Conservation (phyloP, 2,329 filamentous ascomycete genomes). For the Apiospora pterosperma region DNA sequence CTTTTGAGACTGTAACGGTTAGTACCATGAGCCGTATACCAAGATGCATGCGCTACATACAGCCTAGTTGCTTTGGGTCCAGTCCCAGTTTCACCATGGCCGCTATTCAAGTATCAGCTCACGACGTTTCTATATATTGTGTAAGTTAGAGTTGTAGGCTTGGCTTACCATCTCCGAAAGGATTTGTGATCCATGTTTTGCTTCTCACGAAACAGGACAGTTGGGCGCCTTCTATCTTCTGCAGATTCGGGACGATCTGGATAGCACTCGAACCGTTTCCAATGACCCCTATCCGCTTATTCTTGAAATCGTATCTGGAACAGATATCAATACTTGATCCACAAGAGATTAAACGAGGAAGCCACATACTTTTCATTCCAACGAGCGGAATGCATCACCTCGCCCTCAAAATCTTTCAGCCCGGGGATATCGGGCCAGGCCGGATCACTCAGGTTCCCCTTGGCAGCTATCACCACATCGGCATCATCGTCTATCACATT, state of each 20-base stretch:
- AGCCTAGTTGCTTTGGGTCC: constrained; percentile 32
- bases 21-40: neutral
- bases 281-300: constrained; percentile 47
- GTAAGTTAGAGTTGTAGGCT: neutral
- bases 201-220: constrained; percentile 46
- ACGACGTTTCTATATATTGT: neutral
- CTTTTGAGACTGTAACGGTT: constrained; percentile 29
- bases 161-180: constrained; percentile 38
- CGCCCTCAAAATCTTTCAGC: constrained; percentile 36
- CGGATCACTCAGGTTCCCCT: constrained; percentile 39
- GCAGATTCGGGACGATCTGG: constrained; percentile 48
- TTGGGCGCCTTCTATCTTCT: constrained; percentile 37
- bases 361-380: constrained; percentile 37
- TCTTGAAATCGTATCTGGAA: constrained; percentile 40
- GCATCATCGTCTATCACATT: constrained; percentile 35
- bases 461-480: constrained; percentile 38
- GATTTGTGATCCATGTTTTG: constrained; percentile 46
- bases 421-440: constrained; percentile 42
- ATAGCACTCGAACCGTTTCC: constrained; percentile 52
- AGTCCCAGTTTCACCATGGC: constrained; percentile 40
- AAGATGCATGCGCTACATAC: constrained; percentile 25
- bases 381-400: constrained; percentile 41
- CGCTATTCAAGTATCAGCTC: constrained; percentile 14
- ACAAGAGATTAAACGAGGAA: neutral
- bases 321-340: neutral